phyloP scores from a whole-genome alignment of 495 filamentous ascomycete species.

The Trichoderma erinaceum region DNA sequence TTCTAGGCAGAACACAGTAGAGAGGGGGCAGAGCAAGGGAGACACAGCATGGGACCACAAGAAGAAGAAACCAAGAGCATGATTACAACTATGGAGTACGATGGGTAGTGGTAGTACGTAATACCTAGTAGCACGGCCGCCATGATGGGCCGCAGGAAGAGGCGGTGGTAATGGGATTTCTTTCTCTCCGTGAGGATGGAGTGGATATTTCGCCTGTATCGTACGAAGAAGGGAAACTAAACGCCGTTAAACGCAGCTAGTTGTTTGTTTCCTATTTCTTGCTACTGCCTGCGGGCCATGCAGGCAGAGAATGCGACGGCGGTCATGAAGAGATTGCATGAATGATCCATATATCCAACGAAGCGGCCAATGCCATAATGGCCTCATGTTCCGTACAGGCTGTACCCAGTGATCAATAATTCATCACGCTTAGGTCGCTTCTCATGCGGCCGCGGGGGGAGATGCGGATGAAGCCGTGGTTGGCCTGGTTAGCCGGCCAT shows the following conservation, averaged over 20 bases:
- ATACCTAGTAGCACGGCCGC: neutral
- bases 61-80: neutral
- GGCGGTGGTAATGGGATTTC: neutral
- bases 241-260: neutral
- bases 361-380: neutral
- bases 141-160: constrained; percentile 6
- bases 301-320: neutral
- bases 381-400: neutral
- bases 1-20: too few species aligned
- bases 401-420: neutral
- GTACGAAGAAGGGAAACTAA: neutral
- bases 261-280: neutral
- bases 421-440: constrained; percentile 12
- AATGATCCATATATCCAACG: neutral
- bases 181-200: neutral
- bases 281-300: neutral
- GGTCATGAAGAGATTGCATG: neutral
- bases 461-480: constrained; percentile 12
- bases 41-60: neutral
- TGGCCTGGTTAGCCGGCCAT: neutral
- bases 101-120: neutral
- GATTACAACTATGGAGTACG: neutral
- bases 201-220: neutral
- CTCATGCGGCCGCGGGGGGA: constrained; percentile 1
- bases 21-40: too few species aligned